Evolutionary conservation across 2,329 filamentous ascomycete genomes (phyloP), one percentile per base, ranked within the genome.

Genomic region (Alternaria angustiovoidea): DNA sequence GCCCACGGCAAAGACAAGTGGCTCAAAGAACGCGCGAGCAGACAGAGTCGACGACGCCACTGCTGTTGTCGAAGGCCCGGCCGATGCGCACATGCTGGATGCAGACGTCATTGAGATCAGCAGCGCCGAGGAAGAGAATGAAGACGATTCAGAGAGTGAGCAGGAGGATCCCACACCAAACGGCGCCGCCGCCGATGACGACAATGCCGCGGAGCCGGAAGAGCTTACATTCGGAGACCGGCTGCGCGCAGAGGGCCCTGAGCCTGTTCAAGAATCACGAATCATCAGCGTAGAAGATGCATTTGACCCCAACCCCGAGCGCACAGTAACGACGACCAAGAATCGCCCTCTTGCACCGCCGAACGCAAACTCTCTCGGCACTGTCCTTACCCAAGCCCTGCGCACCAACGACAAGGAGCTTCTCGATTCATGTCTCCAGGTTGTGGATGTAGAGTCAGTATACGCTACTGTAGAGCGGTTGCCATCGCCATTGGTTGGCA

Each of bases 361-460:
- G 12, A 89, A 89, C 12, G 89, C 91, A 60, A 89, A 92, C 60
- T 97, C 94, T 7, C 87, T 99, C 51, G 91, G 91, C 48, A 97
- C 93, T 5, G 93, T 97, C n/a, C 89, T 99, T 61, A 89, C 93
- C 14, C 94, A 98, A 79, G 93, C 95, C 6, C 89, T 99, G 57
- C 91, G 91, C 72, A 97, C 94, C 62, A 95, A 97, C 80, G 95
- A 99, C 81, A 86, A 87, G 63, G 89, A 91, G 64, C 89, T 97
- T 53, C 89, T 99, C 70, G 94, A 98, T 82, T 93, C 92, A 0
- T 98, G 94, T 80, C 88, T 99, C 71, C 91, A 93, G 72, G 90
- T 90, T 16, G 89, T 87, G 55, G 92, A 97, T 75, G 80, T 89
- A 46, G 82, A 85, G 64, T 94, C 90, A 64, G 90, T 99, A 67